A percentile compares a stretch with the other conserved stretches of the same genome.
Evolutionary conservation across 1,139 yeast genomes (phyloP).

Genomic region (Yamadazyma atmosphaerica): DNA sequence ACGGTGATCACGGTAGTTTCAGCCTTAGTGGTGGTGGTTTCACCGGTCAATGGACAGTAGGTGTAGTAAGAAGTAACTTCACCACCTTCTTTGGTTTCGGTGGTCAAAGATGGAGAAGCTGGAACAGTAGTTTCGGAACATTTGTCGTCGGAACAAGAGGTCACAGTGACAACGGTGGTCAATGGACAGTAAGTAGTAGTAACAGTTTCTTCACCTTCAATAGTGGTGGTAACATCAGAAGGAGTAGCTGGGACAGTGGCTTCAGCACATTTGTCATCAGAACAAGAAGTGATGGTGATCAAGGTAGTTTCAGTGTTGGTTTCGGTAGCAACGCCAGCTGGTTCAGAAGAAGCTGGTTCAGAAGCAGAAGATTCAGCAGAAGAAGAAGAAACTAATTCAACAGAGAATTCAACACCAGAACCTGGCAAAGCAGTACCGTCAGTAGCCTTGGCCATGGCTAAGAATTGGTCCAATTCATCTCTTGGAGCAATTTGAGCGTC

Average conservation of each 20-base stretch:
- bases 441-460: constrained; percentile 27
- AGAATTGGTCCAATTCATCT: constrained; percentile 28
- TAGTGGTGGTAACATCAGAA: constrained; percentile 18
- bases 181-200: constrained; percentile 39
- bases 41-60: constrained; percentile 14
- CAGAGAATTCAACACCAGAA: constrained; percentile 23
- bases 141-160: constrained; percentile 41
- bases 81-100: constrained; percentile 13
- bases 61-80: constrained; percentile 15
- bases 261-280: constrained; percentile 30
- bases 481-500: constrained; percentile 16
- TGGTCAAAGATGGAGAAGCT: constrained; percentile 29
- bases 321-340: constrained; percentile 19
- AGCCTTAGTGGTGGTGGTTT: constrained; percentile 11
- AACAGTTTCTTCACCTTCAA: constrained; percentile 25
- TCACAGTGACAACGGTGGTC: constrained; percentile 42
- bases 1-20: constrained; percentile 12
- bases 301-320: constrained; percentile 25
- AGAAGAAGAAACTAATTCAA: constrained; percentile 18
- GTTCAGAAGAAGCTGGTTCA: constrained; percentile 12
- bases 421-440: constrained; percentile 27
- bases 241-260: constrained; percentile 32
- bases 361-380: constrained; percentile 16
- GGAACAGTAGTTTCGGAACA: constrained; percentile 32
- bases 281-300: constrained; percentile 49